Evolutionary conservation across 2,329 filamentous ascomycete genomes (phyloP).

Genomic region (Bisporella sp.): DNA sequence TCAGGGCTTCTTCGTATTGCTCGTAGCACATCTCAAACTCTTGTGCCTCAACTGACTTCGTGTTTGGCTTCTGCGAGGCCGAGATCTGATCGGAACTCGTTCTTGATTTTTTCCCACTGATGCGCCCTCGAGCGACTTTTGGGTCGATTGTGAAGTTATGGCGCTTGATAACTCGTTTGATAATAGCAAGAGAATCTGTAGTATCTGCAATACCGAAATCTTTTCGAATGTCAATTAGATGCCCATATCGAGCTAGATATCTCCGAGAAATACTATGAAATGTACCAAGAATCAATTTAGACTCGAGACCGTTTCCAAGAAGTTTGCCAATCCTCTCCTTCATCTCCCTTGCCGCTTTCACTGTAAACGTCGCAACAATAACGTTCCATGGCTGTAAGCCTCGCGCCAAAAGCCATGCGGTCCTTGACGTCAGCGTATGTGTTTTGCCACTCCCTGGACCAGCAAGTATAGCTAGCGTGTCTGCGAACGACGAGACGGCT

Average conservation of each 20-base stretch:
- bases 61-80: not conserved
- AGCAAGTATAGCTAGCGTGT: constrained; percentile 55
- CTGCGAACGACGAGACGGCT: constrained; percentile 56
- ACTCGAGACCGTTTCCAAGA: constrained; percentile 72
- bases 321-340: constrained; percentile 73
- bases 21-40: constrained; percentile 66
- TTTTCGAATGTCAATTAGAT: constrained; percentile 71
- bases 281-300: constrained; percentile 77
- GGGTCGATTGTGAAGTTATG: constrained; percentile 62
- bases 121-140: constrained; percentile 63
- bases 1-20: constrained; percentile 72
- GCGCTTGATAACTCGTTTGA: constrained; percentile 78
- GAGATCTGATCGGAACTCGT: constrained; percentile 35
- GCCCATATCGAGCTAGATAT: constrained; percentile 78
- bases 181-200: constrained; percentile 69
- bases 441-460: constrained; percentile 79
- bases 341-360: constrained; percentile 93
- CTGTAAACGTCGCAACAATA: constrained; percentile 93
- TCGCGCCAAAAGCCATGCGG: constrained; percentile 77
- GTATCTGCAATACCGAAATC: constrained; percentile 91
- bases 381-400: constrained; percentile 77
- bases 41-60: constrained; percentile 42
- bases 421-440: constrained; percentile 86
- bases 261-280: constrained; percentile 90
- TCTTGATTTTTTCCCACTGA: constrained; percentile 60